Evolutionary conservation across 2,329 filamentous ascomycete species (phyloP).

Genomic region (Madurella fahalii): DNA sequence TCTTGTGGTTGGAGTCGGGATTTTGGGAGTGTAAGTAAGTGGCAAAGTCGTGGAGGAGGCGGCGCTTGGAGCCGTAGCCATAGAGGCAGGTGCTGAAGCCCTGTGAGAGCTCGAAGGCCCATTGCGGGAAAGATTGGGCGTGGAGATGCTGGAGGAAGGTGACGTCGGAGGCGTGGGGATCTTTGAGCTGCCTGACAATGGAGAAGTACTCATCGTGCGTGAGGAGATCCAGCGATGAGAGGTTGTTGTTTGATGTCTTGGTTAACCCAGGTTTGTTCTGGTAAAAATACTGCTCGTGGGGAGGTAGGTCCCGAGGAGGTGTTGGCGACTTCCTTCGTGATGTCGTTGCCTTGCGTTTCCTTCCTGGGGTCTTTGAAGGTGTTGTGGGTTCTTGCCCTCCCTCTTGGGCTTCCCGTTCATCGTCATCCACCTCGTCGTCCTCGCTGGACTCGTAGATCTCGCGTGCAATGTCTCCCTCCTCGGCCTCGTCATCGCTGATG

Average conservation of each 20-base stretch:
- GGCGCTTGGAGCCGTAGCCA: constrained; percentile 85
- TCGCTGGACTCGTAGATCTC: constrained; percentile 62
- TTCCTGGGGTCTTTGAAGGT: constrained; percentile 24
- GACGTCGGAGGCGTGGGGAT: constrained; percentile 68
- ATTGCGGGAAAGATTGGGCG: constrained; percentile 79
- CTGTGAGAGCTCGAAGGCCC: constrained; percentile 84
- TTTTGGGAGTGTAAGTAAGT: constrained; percentile 55
- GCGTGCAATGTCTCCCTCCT: constrained; percentile 62
- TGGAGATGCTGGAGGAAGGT: constrained; percentile 71
- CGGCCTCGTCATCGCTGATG: constrained; percentile 67
- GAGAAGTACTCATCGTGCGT: constrained; percentile 91
- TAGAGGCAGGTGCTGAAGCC: constrained; percentile 88
- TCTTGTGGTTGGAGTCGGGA: constrained; percentile 47
- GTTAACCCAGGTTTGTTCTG: constrained; percentile 78
- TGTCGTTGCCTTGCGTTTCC: constrained; percentile 18
- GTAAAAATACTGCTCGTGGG: constrained; percentile 90
- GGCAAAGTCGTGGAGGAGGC: constrained; percentile 71
- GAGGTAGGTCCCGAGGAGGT: constrained; percentile 74
- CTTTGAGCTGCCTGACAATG: constrained; percentile 57
- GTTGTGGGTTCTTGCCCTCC: constrained; percentile 27
- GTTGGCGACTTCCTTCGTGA: constrained; percentile 65
- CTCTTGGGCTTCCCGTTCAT: constrained; percentile 25
- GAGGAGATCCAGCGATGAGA: constrained; percentile 69
- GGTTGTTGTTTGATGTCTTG: constrained; percentile 83
- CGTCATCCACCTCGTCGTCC: constrained; percentile 35